These are phyloP conservation scores for Phytophthora pisi DNA, from an alignment of 352 stramenopile genomes.

Conservation along the genomic window DNA sequence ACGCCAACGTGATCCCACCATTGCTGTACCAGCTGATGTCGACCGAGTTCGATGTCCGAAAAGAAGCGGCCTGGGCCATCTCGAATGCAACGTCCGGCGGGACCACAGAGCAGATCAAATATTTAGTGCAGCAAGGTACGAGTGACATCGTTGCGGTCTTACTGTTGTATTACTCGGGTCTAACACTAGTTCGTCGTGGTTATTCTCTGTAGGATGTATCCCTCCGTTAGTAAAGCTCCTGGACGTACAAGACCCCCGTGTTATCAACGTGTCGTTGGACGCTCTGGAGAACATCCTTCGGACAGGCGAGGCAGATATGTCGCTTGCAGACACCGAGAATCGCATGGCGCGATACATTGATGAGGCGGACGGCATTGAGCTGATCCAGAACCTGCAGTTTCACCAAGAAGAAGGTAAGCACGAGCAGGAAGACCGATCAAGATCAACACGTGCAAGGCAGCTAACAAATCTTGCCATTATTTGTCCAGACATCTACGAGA, in stretches of 20 bases:
- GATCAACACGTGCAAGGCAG: not conserved
- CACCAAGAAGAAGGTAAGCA: conserved; percentile 94
- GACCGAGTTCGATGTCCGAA: conserved; percentile 79
- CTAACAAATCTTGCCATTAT: conserved; percentile 11
- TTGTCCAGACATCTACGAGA: conserved; percentile 89
- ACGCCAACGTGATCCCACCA: conserved; percentile 74
- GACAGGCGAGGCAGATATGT: conserved; percentile 87
- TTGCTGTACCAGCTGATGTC: conserved; percentile 67
- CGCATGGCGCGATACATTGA: conserved; percentile 96
- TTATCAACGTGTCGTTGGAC: conserved; percentile 98
- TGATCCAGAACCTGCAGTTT: conserved; percentile 98
- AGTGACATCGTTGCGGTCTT: not conserved
- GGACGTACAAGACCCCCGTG: conserved; percentile 93
- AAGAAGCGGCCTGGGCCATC: conserved; percentile 87
- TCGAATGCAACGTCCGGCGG: conserved; percentile 80
- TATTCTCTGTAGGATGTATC: conserved; percentile 87
- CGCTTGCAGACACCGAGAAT: conserved; percentile 87
- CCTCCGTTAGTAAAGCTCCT: conserved; percentile 95
- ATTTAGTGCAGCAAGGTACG: conserved; percentile 94
- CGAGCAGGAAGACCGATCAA: not conserved
- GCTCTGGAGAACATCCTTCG: conserved; percentile 95
- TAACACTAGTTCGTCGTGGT: not conserved
- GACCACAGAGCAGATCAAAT: conserved; percentile 95
- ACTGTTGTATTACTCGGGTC: not conserved
- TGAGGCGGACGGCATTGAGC: conserved; percentile 95